phyloP scores from a whole-genome alignment of 1,284 basidiomycete genomes.

The Fistulina hepatica region DNA sequence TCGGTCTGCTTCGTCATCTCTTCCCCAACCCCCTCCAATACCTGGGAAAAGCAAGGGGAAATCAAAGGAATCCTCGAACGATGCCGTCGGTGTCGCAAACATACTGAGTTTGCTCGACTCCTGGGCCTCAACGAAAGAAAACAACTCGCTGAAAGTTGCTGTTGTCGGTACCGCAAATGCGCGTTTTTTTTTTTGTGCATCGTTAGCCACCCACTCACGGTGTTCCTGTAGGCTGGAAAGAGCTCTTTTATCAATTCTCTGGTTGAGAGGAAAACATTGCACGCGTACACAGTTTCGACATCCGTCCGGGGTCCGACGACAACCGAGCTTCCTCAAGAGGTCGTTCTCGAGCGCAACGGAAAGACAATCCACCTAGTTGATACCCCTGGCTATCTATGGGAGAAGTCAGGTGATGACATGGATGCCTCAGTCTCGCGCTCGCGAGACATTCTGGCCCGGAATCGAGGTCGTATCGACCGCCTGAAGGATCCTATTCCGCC shows the following conservation, averaged over 20 bases:
- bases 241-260: slow-evolving; percentile 76
- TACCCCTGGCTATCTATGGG: slow-evolving; percentile 73
- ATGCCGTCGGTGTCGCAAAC: slow-evolving; percentile 48
- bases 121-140: slow-evolving; percentile 32
- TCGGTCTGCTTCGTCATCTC: slow-evolving; percentile 63
- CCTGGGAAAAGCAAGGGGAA: slow-evolving; percentile 34
- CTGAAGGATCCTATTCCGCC: slow-evolving; percentile 77
- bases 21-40: slow-evolving; percentile 30
- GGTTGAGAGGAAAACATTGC: slow-evolving; percentile 37
- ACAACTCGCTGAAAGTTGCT: slow-evolving; percentile 48
- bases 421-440: slow-evolving; percentile 39
- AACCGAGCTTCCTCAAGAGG: slow-evolving; percentile 55
- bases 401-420: slow-evolving; percentile 32
- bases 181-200: slow-evolving; percentile 19
- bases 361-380: slow-evolving; percentile 60
- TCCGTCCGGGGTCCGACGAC: slow-evolving; percentile 57
- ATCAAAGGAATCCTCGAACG: slow-evolving; percentile 33
- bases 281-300: slow-evolving; percentile 51
- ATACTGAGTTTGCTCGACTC: slow-evolving; percentile 35
- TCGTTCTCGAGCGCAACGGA: slow-evolving; percentile 35
- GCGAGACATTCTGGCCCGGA: slow-evolving; percentile 67
- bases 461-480: slow-evolving; percentile 79
- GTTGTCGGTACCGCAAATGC: slow-evolving; percentile 72
- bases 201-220: slow-evolving; percentile 9
- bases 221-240: slow-evolving; percentile 54